Conservation (phyloP, 805 yeast genomes). For the Priceomyces haplophilus region DNA sequence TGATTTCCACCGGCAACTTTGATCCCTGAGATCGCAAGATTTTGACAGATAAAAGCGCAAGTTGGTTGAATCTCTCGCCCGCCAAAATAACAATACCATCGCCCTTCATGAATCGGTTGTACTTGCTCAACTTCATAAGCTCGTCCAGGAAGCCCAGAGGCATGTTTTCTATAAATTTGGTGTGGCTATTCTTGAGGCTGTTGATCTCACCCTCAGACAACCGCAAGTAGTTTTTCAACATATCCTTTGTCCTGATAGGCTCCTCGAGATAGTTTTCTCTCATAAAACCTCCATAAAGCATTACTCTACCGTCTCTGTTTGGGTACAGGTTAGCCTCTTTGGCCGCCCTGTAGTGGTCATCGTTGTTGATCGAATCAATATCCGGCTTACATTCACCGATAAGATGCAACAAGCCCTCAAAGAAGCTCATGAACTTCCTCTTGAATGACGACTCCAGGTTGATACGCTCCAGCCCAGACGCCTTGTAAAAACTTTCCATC, state of each 20-base stretch:
- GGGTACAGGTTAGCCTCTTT: constrained; percentile 15
- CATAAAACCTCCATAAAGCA: constrained; percentile 33
- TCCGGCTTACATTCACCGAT: constrained; percentile 22
- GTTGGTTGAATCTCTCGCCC: constrained; percentile 34
- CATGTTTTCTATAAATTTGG: constrained; percentile 18
- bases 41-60: constrained; percentile 33
- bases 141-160: constrained; percentile 20
- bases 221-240: constrained; percentile 20
- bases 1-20: constrained; percentile 35
- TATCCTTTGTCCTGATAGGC: constrained; percentile 25
- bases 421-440: constrained; percentile 16
- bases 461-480: constrained; percentile 6
- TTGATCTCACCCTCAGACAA: constrained; percentile 17
- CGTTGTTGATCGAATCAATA: constrained; percentile 20
- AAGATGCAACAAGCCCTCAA: constrained; percentile 16
- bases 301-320: constrained; percentile 24
- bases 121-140: constrained; percentile 17
- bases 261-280: constrained; percentile 30
- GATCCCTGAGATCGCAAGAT: constrained; percentile 32
- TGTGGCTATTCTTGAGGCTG: constrained; percentile 21
- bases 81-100: constrained; percentile 41
- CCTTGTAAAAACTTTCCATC: background rate
- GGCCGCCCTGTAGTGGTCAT: constrained; percentile 24
- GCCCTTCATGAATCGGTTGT: constrained; percentile 30
- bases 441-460: constrained; percentile 15